Evolutionary conservation across 441 rosid species (phyloP), one percentile per base, ranked within the genome.

Genomic region (California macrophylla): DNA sequence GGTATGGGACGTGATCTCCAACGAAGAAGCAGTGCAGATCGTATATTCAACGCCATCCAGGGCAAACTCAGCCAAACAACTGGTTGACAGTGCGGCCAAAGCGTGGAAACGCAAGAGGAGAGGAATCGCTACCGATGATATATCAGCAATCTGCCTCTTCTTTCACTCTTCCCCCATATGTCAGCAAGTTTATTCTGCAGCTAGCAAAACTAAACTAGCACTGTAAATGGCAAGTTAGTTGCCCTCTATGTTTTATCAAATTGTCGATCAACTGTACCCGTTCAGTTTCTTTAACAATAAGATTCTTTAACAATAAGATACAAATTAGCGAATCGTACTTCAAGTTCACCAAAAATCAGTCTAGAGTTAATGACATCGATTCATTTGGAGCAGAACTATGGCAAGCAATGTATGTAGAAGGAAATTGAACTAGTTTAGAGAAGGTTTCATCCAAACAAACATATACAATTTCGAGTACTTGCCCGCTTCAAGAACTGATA

Each of bases 1-100:
- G 98, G 97, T 93, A 42, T 92, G 98, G 99, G 98, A 94, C 75
- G 99, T 94, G 47, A 61, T 92, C 64, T 85, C 99, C 23, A 94
- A 92, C 69, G 85, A 90, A 74, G 98, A 90, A 77, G 99, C 98
- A 0, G 75, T 90, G 70, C 74, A 87, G 7, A 87, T 94, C 1
- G 94, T 89, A 10, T 79, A 84, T 3, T 83, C 93, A 0, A 63
- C 83, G 0, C 54, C 78, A 0, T 87, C 92, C 66, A 75, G 75
- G 56, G 81, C 80, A 16, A 90, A 90, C 75, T 89, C 98, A 0
- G 94, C 97, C 0, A 92, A 89, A 73, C 69, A 73, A 13, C 76
- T 95, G 8, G 98, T 92, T 0, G 77, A 83, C 68, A 73, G 79
- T 5, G 98, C 97, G 0, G 87, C 64, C 1, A 74, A 30, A 0